phyloP scores from a whole-genome alignment of 306 rosid genomes.

The Pterocarpus macrocarpus region DNA sequence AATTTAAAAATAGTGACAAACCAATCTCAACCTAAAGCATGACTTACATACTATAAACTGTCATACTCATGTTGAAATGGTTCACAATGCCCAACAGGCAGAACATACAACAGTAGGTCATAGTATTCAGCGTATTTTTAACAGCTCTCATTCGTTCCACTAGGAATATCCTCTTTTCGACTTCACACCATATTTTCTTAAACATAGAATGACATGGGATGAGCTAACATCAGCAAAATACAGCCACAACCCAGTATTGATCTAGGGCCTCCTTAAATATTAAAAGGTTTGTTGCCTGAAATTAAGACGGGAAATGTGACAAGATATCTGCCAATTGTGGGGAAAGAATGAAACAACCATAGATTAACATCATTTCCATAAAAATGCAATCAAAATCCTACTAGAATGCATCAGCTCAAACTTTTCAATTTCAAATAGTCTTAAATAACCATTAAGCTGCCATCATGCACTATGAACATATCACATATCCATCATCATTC shows the following conservation, averaged over 20 bases:
- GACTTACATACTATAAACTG: no score
- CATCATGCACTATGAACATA: conserved; percentile 52
- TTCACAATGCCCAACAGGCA: no score
- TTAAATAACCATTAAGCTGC: conserved; percentile 43
- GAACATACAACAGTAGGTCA: no score
- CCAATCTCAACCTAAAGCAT: no score
- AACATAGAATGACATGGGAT: background rate
- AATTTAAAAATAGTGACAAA: no score
- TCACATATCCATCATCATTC: conserved; percentile 54
- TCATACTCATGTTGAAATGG: no score
- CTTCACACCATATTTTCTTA: background rate
- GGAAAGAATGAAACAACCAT: conserved; percentile 32
- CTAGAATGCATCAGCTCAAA: conserved; percentile 54
- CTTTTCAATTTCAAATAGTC: conserved; percentile 40
- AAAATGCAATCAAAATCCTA: conserved; percentile 28
- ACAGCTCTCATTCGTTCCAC: no score
- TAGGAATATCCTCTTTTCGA: no score
- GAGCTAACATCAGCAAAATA: conserved; percentile 24
- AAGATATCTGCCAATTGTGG: conserved; percentile 31
- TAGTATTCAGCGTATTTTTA: no score
- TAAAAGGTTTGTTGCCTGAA: background rate
- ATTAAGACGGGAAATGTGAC: background rate
- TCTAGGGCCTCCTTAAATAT: no score
- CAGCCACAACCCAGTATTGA: background rate
- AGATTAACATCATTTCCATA: conserved; percentile 45